phyloP scores from a whole-genome alignment of 164 flowering plant species.

The Buxus sempervirens region DNA sequence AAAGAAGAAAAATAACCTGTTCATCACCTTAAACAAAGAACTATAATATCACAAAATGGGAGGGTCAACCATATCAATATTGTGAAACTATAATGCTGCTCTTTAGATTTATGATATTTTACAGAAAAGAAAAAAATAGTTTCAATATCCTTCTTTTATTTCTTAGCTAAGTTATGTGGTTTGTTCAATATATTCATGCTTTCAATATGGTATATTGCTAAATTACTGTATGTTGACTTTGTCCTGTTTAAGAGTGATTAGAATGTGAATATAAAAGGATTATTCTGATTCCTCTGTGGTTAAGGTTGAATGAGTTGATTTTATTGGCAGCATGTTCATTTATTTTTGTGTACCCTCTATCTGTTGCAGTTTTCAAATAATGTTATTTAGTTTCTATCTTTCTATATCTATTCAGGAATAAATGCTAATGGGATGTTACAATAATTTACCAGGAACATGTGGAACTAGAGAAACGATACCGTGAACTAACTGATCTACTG shows the following conservation, averaged over 20 bases:
- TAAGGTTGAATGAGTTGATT: too few relatives aligned
- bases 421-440: neutral
- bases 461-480: constrained; percentile 97
- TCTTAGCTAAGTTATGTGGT: too few relatives aligned
- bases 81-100: too few relatives aligned
- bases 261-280: neutral
- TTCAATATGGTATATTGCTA: neutral
- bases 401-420: neutral
- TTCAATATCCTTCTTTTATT: too few relatives aligned
- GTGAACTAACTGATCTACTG: constrained; percentile 93
- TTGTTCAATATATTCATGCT: neutral
- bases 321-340: neutral
- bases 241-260: neutral
- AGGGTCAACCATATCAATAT: too few relatives aligned
- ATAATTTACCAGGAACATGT: constrained; percentile 72
- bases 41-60: too few relatives aligned
- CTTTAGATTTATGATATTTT: too few relatives aligned
- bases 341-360: neutral
- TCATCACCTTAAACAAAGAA: too few relatives aligned
- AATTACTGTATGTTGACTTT: too few relatives aligned
- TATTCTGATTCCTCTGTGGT: neutral
- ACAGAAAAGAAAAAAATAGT: too few relatives aligned
- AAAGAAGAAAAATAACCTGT: too few relatives aligned
- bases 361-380: neutral
- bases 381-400: neutral